Percentiles rank a stretch among this genome's conserved stretches.
Evolutionary conservation across 208 protist genomes (phyloP).

Genomic region (Trypanosoma caninum): DNA sequence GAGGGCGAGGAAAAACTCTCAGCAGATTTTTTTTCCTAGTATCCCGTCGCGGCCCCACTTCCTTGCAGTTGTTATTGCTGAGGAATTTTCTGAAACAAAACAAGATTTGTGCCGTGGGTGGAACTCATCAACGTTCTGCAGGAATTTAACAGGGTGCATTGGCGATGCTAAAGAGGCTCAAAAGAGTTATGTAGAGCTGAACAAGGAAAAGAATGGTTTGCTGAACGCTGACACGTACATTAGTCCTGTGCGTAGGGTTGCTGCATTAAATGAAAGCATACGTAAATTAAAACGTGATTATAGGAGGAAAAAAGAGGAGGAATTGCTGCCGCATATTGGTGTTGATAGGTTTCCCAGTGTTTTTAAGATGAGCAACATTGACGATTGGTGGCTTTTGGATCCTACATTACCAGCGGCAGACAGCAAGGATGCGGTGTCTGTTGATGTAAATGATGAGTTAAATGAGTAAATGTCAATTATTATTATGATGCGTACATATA

Average conservation of each 20-base stretch:
- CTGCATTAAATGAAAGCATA: slow-evolving; percentile 26
- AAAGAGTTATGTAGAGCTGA: slow-evolving; percentile 32
- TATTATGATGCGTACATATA: no score
- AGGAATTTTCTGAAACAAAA: slow-evolving; percentile 42
- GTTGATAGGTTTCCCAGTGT: slow-evolving; percentile 26
- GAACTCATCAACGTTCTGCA: slow-evolving; percentile 26
- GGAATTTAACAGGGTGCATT: not conserved
- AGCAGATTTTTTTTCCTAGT: not conserved
- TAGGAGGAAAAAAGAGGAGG: slow-evolving; percentile 21
- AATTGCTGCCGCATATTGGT: slow-evolving; percentile 24
- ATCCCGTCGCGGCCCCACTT: slow-evolving; percentile 24
- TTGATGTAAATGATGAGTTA: not conserved
- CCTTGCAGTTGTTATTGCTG: slow-evolving; percentile 37
- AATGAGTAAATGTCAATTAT: no score
- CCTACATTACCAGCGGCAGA: slow-evolving; percentile 30
- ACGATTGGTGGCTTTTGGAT: slow-evolving; percentile 72
- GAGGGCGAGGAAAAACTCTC: slow-evolving; percentile 7
- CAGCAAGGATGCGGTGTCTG: not conserved
- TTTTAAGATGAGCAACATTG: slow-evolving; percentile 84
- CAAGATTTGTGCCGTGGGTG: slow-evolving; percentile 31
- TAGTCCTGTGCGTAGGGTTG: slow-evolving; percentile 32
- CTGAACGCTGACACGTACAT: slow-evolving; percentile 38
- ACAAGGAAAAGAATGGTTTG: slow-evolving; percentile 11
- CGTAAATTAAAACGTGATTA: slow-evolving; percentile 21
- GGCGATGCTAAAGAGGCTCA: not conserved